Evolutionary conservation across 371 early-diverging fungal species (phyloP).

Genomic region (Rhizopus microsporus): DNA sequence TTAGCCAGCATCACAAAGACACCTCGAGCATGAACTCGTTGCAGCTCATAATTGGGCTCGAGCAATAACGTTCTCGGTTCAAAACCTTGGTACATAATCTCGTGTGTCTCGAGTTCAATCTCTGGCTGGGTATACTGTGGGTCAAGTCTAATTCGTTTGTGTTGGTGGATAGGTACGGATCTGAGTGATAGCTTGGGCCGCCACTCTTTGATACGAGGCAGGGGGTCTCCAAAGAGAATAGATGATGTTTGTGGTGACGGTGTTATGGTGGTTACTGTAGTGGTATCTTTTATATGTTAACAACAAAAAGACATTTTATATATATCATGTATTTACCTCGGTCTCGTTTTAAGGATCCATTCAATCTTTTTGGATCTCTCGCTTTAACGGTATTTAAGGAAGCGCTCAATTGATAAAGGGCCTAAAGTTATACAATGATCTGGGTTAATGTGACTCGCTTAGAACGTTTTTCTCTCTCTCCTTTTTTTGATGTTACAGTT

Average conservation of each 20-base stretch:
- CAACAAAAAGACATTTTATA: not conserved
- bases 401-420: not conserved
- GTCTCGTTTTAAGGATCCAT: not conserved
- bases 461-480: not conserved
- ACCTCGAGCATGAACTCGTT: slow-evolving; percentile 61
- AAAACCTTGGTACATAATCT: slow-evolving; percentile 32
- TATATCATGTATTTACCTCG: not conserved
- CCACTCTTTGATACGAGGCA: slow-evolving; percentile 18
- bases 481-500: slow-evolving; percentile 2
- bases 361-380: not conserved
- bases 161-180: slow-evolving; percentile 10
- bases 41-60: slow-evolving; percentile 56
- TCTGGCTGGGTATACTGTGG: not conserved
- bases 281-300: not conserved
- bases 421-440: not conserved
- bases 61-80: slow-evolving; percentile 50
- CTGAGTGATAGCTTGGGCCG: slow-evolving; percentile 28
- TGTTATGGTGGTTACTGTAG: not conserved
- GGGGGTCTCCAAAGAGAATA: not conserved
- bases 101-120: slow-evolving; percentile 25
- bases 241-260: not conserved
- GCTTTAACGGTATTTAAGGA: not conserved
- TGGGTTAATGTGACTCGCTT: not conserved
- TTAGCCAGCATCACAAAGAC: slow-evolving; percentile 66
- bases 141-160: slow-evolving; percentile 6